phyloP scores from a whole-genome alignment of 345 rosid species.

The Pseudoturritis turrita region DNA sequence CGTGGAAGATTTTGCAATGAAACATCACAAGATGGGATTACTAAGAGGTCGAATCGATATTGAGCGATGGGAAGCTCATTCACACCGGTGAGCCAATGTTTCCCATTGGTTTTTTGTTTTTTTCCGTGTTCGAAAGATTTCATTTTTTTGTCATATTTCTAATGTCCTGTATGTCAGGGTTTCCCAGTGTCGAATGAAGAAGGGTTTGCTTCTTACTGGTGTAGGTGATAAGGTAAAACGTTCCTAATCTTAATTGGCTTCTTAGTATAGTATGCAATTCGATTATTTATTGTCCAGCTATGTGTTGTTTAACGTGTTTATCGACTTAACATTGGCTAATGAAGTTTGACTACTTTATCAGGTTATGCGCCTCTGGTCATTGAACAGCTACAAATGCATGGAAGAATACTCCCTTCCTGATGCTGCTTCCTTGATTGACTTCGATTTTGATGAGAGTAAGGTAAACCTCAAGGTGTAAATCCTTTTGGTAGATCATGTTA shows the following conservation, averaged over 20 bases:
- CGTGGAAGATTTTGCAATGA: slow-evolving; percentile 59
- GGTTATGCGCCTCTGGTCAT: slow-evolving; percentile 94
- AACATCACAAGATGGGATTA: slow-evolving; percentile 54
- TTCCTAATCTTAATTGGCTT: background rate
- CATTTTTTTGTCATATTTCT: background rate
- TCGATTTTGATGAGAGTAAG: slow-evolving; percentile 97
- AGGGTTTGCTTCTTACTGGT: slow-evolving; percentile 82
- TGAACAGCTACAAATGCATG: slow-evolving; percentile 54
- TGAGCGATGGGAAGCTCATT: slow-evolving; percentile 84
- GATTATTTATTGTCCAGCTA: background rate
- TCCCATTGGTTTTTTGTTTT: background rate
- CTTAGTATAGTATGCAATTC: background rate
- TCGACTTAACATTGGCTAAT: background rate
- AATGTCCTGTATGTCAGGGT: slow-evolving; percentile 45
- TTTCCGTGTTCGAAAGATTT: no score
- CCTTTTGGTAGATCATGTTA: background rate
- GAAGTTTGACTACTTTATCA: slow-evolving; percentile 28
- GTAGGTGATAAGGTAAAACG: slow-evolving; percentile 78
- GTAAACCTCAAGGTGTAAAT: slow-evolving; percentile 33
- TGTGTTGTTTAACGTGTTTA: background rate
- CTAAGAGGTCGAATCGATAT: slow-evolving; percentile 41
- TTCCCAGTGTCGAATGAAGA: slow-evolving; percentile 80
- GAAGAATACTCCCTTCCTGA: slow-evolving; percentile 68
- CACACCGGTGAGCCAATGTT: slow-evolving; percentile 45
- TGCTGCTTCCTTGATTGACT: slow-evolving; percentile 57